Percentiles rank a stretch among this genome's conserved stretches.
Conservation (phyloP, 257 asterid genomes). For the Solanum verrucosum region DNA sequence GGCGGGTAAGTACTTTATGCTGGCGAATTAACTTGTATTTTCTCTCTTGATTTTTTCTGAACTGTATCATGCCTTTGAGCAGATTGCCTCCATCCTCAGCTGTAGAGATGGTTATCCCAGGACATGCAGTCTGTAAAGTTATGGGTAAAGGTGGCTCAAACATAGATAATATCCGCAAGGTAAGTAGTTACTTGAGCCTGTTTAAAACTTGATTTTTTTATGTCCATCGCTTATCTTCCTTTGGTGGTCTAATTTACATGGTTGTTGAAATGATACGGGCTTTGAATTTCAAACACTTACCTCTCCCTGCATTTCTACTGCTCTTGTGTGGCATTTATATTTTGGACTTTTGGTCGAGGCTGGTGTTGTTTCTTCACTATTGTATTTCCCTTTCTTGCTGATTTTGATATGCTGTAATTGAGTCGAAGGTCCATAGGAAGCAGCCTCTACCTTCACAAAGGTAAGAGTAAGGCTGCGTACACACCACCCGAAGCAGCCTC, state of each 20-base stretch:
- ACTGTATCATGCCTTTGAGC: constrained; percentile 6
- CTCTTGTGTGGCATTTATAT: background rate
- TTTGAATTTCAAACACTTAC: background rate
- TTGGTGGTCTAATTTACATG: background rate
- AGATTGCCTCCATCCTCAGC: constrained; percentile 78
- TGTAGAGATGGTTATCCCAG: constrained; percentile 81
- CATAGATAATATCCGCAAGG: constrained; percentile 90
- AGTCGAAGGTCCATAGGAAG: background rate
- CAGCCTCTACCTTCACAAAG: background rate
- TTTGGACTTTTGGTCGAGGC: background rate
- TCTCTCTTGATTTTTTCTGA: background rate
- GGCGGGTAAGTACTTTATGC: constrained; percentile 42
- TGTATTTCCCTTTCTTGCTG: background rate
- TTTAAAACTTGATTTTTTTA: background rate
- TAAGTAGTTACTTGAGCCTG: constrained; percentile 11
- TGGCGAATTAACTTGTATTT: constrained; percentile 1
- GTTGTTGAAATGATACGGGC: background rate
- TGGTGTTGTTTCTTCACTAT: background rate
- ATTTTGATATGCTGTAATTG: background rate
- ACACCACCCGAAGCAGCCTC: background rate
- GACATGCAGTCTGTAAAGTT: constrained; percentile 76
- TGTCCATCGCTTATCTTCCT: background rate
- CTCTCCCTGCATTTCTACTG: background rate
- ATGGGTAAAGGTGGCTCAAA: constrained; percentile 84
- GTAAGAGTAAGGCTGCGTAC: background rate